phyloP scores from a whole-genome alignment of 2,329 filamentous ascomycete genomes.

The Tolypocladium tundrense region DNA sequence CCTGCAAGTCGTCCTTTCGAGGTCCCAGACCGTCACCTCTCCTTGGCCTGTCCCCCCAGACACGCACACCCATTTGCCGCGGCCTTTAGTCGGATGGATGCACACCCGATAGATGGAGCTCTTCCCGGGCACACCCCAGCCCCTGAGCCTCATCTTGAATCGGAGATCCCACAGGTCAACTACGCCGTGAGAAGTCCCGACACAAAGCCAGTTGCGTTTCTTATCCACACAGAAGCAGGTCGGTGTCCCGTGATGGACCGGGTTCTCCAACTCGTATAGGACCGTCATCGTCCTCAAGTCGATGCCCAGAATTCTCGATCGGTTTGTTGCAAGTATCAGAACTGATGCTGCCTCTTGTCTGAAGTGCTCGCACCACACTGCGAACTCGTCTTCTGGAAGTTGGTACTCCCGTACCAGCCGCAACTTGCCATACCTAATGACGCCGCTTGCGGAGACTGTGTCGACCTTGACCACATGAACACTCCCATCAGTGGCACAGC shows the following conservation, averaged over 20 bases:
- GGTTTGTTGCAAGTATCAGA: slow-evolving; percentile 76
- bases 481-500: slow-evolving; percentile 80
- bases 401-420: slow-evolving; percentile 70
- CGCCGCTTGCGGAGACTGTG: slow-evolving; percentile 32
- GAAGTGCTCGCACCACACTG: slow-evolving; percentile 88
- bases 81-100: slow-evolving; percentile 67
- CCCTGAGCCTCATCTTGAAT: slow-evolving; percentile 80
- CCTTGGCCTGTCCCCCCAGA: slow-evolving; percentile 78
- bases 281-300: slow-evolving; percentile 81
- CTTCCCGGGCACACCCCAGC: slow-evolving; percentile 78
- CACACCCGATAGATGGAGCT: slow-evolving; percentile 70
- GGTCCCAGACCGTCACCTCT: slow-evolving; percentile 90
- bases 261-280: slow-evolving; percentile 73
- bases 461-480: slow-evolving; percentile 83
- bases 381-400: slow-evolving; percentile 63
- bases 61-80: slow-evolving; percentile 78
- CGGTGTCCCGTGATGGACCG: slow-evolving; percentile 81
- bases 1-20: slow-evolving; percentile 79
- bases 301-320: slow-evolving; percentile 70
- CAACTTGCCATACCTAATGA: slow-evolving; percentile 69
- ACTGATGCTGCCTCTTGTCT: slow-evolving; percentile 73
- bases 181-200: slow-evolving; percentile 88
- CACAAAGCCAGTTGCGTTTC: slow-evolving; percentile 78
- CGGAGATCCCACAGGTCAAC: slow-evolving; percentile 92
- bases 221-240: slow-evolving; percentile 86